Evolutionary conservation across 768 basidiomycete genomes (phyloP).

Genomic region (Pleurotus tuoliensis): DNA sequence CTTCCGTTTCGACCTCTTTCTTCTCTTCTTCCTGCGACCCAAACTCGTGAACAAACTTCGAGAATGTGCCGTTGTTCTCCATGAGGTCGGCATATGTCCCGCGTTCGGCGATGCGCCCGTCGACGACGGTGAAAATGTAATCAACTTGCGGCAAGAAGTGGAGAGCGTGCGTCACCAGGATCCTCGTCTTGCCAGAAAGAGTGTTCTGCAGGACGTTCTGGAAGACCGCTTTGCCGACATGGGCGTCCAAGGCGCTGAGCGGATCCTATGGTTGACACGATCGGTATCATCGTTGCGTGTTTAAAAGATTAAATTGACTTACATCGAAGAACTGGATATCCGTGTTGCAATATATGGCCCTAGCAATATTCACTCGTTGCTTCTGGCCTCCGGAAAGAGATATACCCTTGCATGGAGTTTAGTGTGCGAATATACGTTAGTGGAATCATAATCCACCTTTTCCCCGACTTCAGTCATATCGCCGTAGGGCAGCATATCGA

Average conservation of each 20-base stretch:
- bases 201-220: slow-evolving; percentile 73
- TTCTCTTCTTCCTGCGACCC: slow-evolving; percentile 61
- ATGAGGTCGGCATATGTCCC: slow-evolving; percentile 79
- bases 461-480: slow-evolving; percentile 86
- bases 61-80: slow-evolving; percentile 58
- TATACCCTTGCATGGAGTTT: slow-evolving; percentile 52
- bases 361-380: slow-evolving; percentile 81
- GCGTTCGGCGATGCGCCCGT: slow-evolving; percentile 75
- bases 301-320: slow-evolving; percentile 11
- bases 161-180: slow-evolving; percentile 89
- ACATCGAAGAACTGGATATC: slow-evolving; percentile 86
- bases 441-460: slow-evolving; percentile 30
- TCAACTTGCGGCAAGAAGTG: slow-evolving; percentile 89
- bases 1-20: slow-evolving; percentile 42
- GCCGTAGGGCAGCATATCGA: slow-evolving; percentile 71
- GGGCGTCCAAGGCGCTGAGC: slow-evolving; percentile 87
- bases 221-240: slow-evolving; percentile 86
- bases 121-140: slow-evolving; percentile 74
- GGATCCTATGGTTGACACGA: slow-evolving; percentile 50
- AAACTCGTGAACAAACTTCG: slow-evolving; percentile 73
- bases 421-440: background rate
- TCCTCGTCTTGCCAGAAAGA: slow-evolving; percentile 65
- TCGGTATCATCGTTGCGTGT: background rate
- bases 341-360: slow-evolving; percentile 81
- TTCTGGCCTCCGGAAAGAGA: slow-evolving; percentile 80